phyloP scores from a whole-genome alignment of 192 early-diverging fungal species.

The Backusella morwellensis region DNA sequence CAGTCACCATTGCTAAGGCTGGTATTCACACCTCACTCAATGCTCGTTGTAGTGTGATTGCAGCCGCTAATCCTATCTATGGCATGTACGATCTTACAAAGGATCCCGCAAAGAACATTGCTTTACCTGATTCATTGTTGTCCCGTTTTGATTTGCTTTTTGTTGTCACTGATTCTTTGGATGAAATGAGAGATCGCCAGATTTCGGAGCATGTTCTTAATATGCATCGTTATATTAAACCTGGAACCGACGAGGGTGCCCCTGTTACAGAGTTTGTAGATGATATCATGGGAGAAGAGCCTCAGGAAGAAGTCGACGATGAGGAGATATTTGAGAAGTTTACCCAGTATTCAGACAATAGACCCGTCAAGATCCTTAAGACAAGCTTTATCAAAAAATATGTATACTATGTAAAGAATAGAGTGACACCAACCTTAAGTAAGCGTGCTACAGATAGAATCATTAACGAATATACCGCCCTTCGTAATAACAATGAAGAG shows the following conservation, averaged over 20 bases:
- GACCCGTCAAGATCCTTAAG: conserved; percentile 62
- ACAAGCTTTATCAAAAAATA: conserved; percentile 93
- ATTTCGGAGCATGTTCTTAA: conserved; percentile 93
- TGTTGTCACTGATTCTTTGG: conserved; percentile 89
- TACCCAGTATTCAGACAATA: conserved; percentile 56
- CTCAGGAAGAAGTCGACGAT: conserved; percentile 48
- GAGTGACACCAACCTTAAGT: conserved; percentile 80
- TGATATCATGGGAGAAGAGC: conserved; percentile 46
- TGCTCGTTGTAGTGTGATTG: conserved; percentile 94
- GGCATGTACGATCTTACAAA: conserved; percentile 89
- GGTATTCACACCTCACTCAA: conserved; percentile 99
- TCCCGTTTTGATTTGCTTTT: conserved; percentile 98
- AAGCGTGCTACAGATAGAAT: conserved; percentile 84
- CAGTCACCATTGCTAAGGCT: conserved; percentile 95
- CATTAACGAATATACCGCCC: conserved; percentile 74
- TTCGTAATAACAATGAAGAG: conserved; percentile 76
- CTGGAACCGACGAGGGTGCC: conserved; percentile 76
- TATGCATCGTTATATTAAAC: conserved; percentile 91
- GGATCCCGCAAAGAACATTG: conserved; percentile 91
- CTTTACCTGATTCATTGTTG: conserved; percentile 91
- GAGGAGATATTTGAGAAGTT: conserved; percentile 82
- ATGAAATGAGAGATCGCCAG: conserved; percentile 79
- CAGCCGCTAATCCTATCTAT: conserved; percentile 95
- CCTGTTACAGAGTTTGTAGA: conserved; percentile 44
- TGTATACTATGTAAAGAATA: conserved; percentile 89